Conservation (phyloP, 2,329 filamentous ascomycete species). For the Aotearoamyces nothofagi region DNA sequence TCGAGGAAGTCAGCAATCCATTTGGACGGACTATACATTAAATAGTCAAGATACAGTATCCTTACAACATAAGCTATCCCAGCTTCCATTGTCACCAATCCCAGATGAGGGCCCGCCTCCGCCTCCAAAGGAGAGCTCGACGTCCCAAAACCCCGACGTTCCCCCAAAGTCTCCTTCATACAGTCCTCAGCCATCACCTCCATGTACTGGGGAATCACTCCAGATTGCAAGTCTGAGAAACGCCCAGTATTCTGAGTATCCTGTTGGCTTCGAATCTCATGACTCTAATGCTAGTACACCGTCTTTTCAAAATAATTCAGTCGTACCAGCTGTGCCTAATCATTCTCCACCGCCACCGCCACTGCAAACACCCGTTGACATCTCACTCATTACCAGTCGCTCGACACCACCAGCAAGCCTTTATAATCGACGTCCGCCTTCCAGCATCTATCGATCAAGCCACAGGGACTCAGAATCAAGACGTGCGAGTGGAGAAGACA, state of each 20-base stretch:
- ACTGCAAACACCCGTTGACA: too few species aligned
- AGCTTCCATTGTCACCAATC: too few species aligned
- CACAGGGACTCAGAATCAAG: conserved; percentile 14
- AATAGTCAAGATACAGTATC: too few species aligned
- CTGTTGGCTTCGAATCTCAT: too few species aligned
- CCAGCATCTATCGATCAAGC: conserved; percentile 15
- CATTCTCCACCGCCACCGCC: conserved; percentile 12
- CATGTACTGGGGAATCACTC: too few species aligned
- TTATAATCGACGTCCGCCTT: conserved; percentile 11
- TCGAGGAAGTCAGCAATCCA: conserved; percentile 12
- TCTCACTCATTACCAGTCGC: too few species aligned
- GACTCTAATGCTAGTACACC: too few species aligned
- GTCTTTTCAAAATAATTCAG: conserved; percentile 8
- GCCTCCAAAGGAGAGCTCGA: conserved; percentile 25
- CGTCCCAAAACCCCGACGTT: conserved; percentile 19
- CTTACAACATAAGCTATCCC: too few species aligned
- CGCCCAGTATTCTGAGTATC: too few species aligned
- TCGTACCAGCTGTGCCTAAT: conserved; percentile 11
- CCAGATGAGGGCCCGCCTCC: too few species aligned
- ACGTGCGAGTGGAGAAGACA: conserved; percentile 15
- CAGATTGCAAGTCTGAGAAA: too few species aligned
- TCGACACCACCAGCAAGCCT: conserved; percentile 9
- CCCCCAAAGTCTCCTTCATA: conserved; percentile 13
- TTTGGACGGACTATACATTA: conserved; percentile 17
- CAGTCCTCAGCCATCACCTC: conserved; percentile 13